These are phyloP conservation scores for Nymphaea thermarum DNA, from an alignment of 164 flowering plant species.

Conservation along the genomic window DNA sequence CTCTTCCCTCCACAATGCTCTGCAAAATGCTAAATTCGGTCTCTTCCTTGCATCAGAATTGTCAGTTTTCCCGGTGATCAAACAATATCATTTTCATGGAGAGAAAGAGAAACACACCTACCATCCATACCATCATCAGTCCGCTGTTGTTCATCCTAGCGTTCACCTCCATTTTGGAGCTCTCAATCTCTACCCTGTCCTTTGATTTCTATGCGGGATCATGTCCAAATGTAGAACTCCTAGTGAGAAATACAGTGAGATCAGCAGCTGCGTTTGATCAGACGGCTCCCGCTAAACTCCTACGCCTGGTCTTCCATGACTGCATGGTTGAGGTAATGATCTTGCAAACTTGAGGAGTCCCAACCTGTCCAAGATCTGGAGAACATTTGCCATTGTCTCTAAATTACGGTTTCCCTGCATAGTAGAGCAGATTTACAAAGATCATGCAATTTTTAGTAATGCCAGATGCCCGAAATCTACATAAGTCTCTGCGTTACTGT, in stretches of 20 bases:
- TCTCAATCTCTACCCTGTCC: constrained; percentile 15
- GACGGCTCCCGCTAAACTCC: constrained; percentile 61
- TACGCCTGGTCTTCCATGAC: constrained; percentile 73
- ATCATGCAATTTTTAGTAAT: too few species aligned
- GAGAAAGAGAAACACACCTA: background rate
- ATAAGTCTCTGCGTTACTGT: too few species aligned
- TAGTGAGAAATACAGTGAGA: constrained; percentile 54
- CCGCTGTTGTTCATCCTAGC: background rate
- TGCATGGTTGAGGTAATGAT: constrained; percentile 65
- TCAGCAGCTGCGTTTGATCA: constrained; percentile 45
- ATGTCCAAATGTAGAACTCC: constrained; percentile 60
- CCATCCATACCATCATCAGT: background rate
- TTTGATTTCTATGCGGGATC: constrained; percentile 46
- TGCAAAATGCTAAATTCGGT: background rate
- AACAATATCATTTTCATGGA: background rate
- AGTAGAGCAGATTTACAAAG: too few species aligned
- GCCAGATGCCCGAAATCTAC: too few species aligned
- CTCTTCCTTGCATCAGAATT: background rate
- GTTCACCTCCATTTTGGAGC: background rate
- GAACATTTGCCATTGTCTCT: background rate
- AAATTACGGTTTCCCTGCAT: too few species aligned
- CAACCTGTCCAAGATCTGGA: background rate
- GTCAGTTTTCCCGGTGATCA: background rate
- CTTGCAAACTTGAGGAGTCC: background rate
- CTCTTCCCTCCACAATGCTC: background rate